Conservation (phyloP, 2,329 filamentous ascomycete species). For the Clarireedia homoeocarpa region DNA sequence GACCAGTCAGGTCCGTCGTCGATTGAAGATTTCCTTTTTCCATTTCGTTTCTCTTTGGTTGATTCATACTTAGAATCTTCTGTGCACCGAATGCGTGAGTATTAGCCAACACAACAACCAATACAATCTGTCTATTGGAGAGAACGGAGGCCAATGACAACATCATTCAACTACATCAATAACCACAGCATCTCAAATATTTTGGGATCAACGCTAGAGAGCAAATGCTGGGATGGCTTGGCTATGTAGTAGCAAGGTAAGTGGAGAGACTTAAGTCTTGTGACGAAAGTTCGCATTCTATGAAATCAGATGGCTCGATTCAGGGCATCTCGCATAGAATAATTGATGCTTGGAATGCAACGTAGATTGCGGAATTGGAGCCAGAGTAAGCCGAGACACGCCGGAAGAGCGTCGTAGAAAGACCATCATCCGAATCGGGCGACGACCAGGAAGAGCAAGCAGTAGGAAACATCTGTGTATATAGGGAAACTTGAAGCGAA, state of each 20-base stretch:
- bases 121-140: too few relatives aligned
- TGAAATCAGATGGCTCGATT: neutral
- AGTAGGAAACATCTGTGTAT: neutral
- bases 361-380: neutral
- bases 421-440: neutral
- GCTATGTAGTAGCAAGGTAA: neutral
- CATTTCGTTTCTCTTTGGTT: neutral
- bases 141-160: too few relatives aligned
- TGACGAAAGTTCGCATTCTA: neutral
- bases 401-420: neutral
- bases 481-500: neutral
- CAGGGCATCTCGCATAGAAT: neutral
- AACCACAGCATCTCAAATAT: too few relatives aligned
- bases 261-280: too few relatives aligned
- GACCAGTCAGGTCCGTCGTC: slow-evolving; percentile 8
- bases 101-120: too few relatives aligned
- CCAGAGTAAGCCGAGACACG: neutral
- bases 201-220: too few relatives aligned
- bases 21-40: neutral
- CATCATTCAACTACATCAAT: too few relatives aligned
- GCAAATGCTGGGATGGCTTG: too few relatives aligned
- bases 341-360: too few relatives aligned
- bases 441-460: neutral
- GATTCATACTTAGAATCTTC: neutral
- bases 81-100: neutral